These are phyloP conservation scores for Ettlia oleoabundans DNA, from an alignment of 139 green algal genomes.

Conservation along the genomic window DNA sequence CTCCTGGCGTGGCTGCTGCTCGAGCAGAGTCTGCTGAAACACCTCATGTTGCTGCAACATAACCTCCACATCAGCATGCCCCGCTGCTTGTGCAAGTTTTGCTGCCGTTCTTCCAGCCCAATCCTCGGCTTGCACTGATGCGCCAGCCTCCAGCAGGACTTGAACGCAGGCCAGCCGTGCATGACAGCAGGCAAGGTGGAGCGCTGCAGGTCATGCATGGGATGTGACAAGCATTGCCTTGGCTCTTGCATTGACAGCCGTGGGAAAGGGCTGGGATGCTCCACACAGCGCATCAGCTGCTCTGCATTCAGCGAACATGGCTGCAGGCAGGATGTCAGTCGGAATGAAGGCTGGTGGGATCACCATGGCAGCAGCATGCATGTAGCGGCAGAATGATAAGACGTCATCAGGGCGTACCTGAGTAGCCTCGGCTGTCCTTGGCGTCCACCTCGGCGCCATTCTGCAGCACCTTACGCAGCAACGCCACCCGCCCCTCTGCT, in stretches of 20 bases:
- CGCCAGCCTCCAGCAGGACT: slow-evolving; percentile 8
- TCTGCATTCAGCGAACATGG: too few relatives aligned
- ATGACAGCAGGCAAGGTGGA: slow-evolving; percentile 24
- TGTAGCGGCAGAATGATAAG: too few relatives aligned
- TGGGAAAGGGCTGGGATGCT: too few relatives aligned
- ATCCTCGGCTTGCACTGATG: neutral
- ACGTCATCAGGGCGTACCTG: slow-evolving; percentile 5
- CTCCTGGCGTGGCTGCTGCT: neutral
- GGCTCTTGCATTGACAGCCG: too few relatives aligned
- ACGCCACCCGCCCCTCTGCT: neutral
- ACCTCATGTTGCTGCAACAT: slow-evolving; percentile 25
- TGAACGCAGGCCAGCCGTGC: slow-evolving; percentile 14
- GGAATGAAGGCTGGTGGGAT: too few relatives aligned
- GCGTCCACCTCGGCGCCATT: neutral
- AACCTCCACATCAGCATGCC: neutral
- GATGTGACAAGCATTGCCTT: too few relatives aligned
- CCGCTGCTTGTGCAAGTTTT: neutral
- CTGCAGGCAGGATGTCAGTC: too few relatives aligned
- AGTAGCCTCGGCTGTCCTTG: neutral
- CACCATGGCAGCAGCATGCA: too few relatives aligned
- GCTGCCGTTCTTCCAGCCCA: neutral
- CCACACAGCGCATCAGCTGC: too few relatives aligned
- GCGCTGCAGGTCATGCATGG: neutral
- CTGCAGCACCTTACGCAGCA: slow-evolving; percentile 26
- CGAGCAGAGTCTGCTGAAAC: neutral